phyloP scores from a whole-genome alignment of 2,329 filamentous ascomycete species.

The Phaeosphaeria sp. region DNA sequence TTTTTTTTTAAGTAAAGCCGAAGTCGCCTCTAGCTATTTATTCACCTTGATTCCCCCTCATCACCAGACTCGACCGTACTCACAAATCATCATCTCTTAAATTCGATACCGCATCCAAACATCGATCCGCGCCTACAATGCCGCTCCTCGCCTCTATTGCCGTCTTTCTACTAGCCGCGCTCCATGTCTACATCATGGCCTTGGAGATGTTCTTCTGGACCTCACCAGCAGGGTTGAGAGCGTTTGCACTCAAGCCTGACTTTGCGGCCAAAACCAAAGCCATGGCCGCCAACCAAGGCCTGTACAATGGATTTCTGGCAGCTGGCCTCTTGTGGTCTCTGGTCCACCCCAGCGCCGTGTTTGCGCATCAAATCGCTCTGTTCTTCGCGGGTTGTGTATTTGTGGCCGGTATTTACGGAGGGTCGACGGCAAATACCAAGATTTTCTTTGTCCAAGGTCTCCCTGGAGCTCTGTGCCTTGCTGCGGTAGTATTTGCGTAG shows the following conservation, averaged over 20 bases:
- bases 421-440: conserved; percentile 1
- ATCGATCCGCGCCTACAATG: conserved; percentile 1
- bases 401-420: conserved; percentile 1
- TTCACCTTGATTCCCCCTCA: conserved; percentile 1
- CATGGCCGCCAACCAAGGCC: conserved; percentile 3
- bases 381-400: conserved; percentile 3
- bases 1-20: neutral
- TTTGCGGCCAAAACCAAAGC: conserved; percentile 2
- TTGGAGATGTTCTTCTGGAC: conserved; percentile 4
- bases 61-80: neutral
- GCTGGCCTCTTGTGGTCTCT: conserved; percentile 4
- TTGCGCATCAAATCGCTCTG: conserved; percentile 2
- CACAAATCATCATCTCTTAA: neutral
- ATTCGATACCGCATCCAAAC: neutral
- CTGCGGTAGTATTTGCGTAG: conserved; percentile 1
- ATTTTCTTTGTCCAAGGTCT: conserved; percentile 3
- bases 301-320: conserved; percentile 4
- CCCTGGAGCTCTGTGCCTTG: conserved; percentile 3
- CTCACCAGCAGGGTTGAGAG: conserved; percentile 1
- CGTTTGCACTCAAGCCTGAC: conserved; percentile 2
- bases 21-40: neutral
- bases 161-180: conserved; percentile 2
- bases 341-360: conserved; percentile 2
- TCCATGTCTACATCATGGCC: conserved; percentile 4
- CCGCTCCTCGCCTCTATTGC: conserved; percentile 1